A percentile compares a stretch with the other conserved stretches of the same genome.
Conservation (phyloP, 352 stramenopile genomes). For the Globisporangium parvum region DNA sequence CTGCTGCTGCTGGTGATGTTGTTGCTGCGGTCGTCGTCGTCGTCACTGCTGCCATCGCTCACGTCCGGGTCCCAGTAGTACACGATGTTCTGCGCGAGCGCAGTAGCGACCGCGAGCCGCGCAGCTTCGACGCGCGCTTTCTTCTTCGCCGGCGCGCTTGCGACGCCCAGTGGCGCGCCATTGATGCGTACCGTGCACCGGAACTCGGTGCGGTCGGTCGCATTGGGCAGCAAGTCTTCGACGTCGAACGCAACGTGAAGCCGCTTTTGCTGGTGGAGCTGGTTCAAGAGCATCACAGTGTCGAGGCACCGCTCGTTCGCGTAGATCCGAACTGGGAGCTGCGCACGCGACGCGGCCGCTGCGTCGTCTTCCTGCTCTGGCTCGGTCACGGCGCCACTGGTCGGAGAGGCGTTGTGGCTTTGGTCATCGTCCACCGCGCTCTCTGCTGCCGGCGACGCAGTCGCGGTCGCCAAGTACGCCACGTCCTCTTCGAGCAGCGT, state of each 20-base stretch:
- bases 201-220: conserved; percentile 36
- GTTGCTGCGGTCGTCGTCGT: background rate
- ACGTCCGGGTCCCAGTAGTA: conserved; percentile 24
- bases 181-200: conserved; percentile 49
- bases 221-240: conserved; percentile 29
- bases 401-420: no score
- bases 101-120: conserved; percentile 63
- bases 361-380: conserved; percentile 36
- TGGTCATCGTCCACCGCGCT: background rate
- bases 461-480: conserved; percentile 47
- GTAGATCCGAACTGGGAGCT: conserved; percentile 21
- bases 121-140: conserved; percentile 70
- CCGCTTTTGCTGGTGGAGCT: conserved; percentile 36
- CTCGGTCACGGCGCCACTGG: conserved; percentile 7
- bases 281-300: conserved; percentile 42
- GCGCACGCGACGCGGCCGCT: background rate
- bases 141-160: conserved; percentile 65
- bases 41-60: background rate
- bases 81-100: conserved; percentile 49
- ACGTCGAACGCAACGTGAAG: conserved; percentile 41
- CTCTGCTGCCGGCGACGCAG: conserved; percentile 31
- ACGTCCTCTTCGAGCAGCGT: conserved; percentile 49
- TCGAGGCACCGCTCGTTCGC: conserved; percentile 39
- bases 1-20: background rate
- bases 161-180: conserved; percentile 23